A percentile compares a stretch with the other conserved stretches of the same genome.
Conservation (phyloP, 2,329 filamentous ascomycete species). For the Ceratocystiopsis sp. region DNA sequence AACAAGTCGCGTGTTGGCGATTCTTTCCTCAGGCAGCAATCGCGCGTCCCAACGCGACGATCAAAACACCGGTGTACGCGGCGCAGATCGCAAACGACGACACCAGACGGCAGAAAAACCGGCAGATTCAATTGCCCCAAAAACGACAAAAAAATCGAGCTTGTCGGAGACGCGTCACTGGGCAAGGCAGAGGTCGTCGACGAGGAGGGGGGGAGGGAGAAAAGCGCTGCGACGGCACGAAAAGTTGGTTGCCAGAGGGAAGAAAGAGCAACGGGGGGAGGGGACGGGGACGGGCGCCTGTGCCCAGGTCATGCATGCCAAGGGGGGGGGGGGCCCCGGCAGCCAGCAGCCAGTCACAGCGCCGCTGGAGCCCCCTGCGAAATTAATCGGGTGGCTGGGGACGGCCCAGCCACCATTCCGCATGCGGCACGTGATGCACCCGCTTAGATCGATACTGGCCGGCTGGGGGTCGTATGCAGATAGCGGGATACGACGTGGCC, state of each 20-base stretch:
- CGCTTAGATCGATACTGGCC: not conserved
- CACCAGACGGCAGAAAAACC: not conserved
- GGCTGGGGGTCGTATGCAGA: not conserved
- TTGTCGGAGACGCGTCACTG: not conserved
- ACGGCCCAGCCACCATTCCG: conserved; percentile 5
- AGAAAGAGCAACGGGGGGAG: not conserved
- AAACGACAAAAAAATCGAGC: not conserved
- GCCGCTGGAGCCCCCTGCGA: conserved; percentile 2
- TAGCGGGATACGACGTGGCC: too few species aligned
- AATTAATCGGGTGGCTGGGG: conserved; percentile 13
- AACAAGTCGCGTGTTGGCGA: too few species aligned
- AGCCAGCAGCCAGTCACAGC: conserved; percentile 6
- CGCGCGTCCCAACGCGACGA: too few species aligned
- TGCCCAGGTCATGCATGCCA: too few species aligned
- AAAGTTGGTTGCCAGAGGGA: not conserved
- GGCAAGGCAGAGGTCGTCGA: not conserved
- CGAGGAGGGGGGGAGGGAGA: not conserved
- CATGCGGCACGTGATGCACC: not conserved
- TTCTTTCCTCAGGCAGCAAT: too few species aligned
- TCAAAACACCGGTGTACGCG: too few species aligned
- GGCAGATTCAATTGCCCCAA: not conserved
- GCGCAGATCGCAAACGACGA: too few species aligned
- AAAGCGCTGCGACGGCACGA: not conserved
- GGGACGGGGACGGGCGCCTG: not conserved
- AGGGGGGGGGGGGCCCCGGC: not conserved